phyloP scores from a whole-genome alignment of 2,329 filamentous ascomycete genomes.

The Xylariaceae sp. region DNA sequence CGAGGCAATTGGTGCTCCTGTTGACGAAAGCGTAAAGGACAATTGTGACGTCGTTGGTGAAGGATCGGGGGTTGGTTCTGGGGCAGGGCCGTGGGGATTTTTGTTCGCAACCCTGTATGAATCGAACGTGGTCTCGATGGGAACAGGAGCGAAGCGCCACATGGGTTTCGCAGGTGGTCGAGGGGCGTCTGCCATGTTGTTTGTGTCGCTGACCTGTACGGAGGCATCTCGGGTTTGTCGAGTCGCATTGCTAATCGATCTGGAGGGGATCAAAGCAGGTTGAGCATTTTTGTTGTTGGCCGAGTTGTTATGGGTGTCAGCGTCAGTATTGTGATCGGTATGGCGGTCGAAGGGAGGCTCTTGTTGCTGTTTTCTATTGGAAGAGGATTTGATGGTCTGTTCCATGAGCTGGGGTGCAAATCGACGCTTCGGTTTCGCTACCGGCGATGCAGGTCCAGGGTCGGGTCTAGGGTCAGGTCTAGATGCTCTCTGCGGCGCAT shows the following conservation, averaged over 20 bases:
- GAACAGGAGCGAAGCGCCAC: slow-evolving; percentile 70
- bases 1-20: slow-evolving; percentile 10
- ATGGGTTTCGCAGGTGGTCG: slow-evolving; percentile 30
- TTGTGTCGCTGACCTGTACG: slow-evolving; percentile 38
- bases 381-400: slow-evolving; percentile 41
- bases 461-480: slow-evolving; percentile 14
- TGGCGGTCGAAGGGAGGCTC: background rate
- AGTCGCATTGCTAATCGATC: slow-evolving; percentile 22
- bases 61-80: slow-evolving; percentile 63
- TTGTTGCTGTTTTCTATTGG: slow-evolving; percentile 27
- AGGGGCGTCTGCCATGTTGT: slow-evolving; percentile 35
- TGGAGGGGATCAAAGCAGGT: background rate
- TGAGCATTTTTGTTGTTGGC: slow-evolving; percentile 13
- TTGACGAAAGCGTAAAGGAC: slow-evolving; percentile 33
- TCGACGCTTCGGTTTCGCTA: slow-evolving; percentile 41
- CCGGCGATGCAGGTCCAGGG: slow-evolving; percentile 24
- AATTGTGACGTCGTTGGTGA: slow-evolving; percentile 59
- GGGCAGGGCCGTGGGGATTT: slow-evolving; percentile 56
- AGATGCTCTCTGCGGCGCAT: slow-evolving; percentile 28
- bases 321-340: background rate
- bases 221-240: slow-evolving; percentile 40
- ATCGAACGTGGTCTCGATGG: slow-evolving; percentile 74
- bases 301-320: slow-evolving; percentile 24
- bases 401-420: slow-evolving; percentile 46
- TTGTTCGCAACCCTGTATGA: slow-evolving; percentile 56